phyloP scores from a whole-genome alignment of 805 yeast genomes.

The Starmerella apis region DNA sequence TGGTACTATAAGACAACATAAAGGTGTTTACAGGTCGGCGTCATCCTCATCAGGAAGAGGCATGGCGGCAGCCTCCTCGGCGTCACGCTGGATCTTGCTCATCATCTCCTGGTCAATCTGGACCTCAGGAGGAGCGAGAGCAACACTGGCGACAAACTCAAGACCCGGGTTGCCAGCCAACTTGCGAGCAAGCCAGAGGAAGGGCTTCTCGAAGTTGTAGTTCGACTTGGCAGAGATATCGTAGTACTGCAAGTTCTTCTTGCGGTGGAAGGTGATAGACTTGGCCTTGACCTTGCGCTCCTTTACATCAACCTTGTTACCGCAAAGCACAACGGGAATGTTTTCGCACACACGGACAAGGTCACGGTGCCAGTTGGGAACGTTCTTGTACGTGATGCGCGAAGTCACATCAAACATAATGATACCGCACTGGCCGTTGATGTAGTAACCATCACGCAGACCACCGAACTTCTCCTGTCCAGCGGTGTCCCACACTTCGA shows the following conservation, averaged over 20 bases:
- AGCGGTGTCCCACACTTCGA: conserved; percentile 99
- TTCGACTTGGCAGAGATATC: conserved; percentile 99
- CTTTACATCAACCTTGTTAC: conserved; percentile 99
- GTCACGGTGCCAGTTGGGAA: conserved; percentile 99
- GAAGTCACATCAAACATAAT: conserved; percentile 99
- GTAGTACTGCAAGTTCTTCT: conserved; percentile 98
- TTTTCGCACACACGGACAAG: conserved; percentile 99
- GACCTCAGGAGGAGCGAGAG: conserved; percentile 99
- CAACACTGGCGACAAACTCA: conserved; percentile 98
- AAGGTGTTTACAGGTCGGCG: conserved; percentile 74
- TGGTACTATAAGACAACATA: neutral
- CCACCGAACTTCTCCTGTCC: conserved; percentile 99
- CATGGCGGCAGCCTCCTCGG: conserved; percentile 98
- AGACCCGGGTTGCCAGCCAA: conserved; percentile 95
- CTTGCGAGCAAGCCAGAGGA: conserved; percentile 99
- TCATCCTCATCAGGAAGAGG: conserved; percentile 99
- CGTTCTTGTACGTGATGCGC: conserved; percentile 98
- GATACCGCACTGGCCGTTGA: conserved; percentile 99
- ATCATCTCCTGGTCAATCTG: conserved; percentile 91
- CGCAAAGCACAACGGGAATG: conserved; percentile 97
- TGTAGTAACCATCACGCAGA: conserved; percentile 98
- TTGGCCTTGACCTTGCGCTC: conserved; percentile 99
- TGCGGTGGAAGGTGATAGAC: conserved; percentile 99
- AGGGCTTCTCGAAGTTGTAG: conserved; percentile 99
- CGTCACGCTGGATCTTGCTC: conserved; percentile 98